Percentiles rank a stretch among this genome's conserved stretches.
Evolutionary conservation across 495 filamentous ascomycete species (phyloP).

Genomic region (Penicillium herquei): DNA sequence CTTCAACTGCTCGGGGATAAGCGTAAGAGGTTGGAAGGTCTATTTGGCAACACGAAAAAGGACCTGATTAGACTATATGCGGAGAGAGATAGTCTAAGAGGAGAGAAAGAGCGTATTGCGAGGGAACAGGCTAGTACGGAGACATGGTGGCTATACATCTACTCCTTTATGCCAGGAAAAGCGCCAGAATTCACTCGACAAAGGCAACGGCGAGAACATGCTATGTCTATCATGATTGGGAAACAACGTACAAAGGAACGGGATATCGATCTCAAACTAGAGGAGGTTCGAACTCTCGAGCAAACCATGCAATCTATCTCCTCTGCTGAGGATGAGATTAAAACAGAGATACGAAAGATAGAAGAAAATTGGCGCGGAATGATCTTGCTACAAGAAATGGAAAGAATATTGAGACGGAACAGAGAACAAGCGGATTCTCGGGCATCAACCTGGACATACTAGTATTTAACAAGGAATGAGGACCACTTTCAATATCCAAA

Average conservation of each 20-base stretch:
- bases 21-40: not conserved
- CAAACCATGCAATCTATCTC: not conserved
- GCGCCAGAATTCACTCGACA: slow-evolving; percentile 3
- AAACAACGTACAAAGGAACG: slow-evolving; percentile 7
- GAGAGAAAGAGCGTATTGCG: slow-evolving; percentile 1
- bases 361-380: too few relatives aligned
- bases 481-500: too few relatives aligned
- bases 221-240: not conserved
- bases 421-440: too few relatives aligned
- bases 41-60: slow-evolving; percentile 1
- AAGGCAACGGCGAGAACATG: not conserved
- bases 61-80: slow-evolving; percentile 6
- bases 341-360: too few relatives aligned
- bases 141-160: slow-evolving; percentile 7
- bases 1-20: not conserved
- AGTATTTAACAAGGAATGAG: too few relatives aligned
- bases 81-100: slow-evolving; percentile 3
- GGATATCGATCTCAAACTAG: not conserved
- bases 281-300: slow-evolving; percentile 1
- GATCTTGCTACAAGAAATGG: too few relatives aligned
- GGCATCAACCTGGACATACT: too few relatives aligned
- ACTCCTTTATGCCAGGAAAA: slow-evolving; percentile 5
- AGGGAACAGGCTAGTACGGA: slow-evolving; percentile 2
- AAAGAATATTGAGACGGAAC: too few relatives aligned
- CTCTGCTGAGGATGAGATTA: too few relatives aligned